Percentiles rank a stretch among this genome's conserved stretches.
phyloP scores from a whole-genome alignment of 371 early-diverging fungal species.

The Capillidium rhysosporum region DNA sequence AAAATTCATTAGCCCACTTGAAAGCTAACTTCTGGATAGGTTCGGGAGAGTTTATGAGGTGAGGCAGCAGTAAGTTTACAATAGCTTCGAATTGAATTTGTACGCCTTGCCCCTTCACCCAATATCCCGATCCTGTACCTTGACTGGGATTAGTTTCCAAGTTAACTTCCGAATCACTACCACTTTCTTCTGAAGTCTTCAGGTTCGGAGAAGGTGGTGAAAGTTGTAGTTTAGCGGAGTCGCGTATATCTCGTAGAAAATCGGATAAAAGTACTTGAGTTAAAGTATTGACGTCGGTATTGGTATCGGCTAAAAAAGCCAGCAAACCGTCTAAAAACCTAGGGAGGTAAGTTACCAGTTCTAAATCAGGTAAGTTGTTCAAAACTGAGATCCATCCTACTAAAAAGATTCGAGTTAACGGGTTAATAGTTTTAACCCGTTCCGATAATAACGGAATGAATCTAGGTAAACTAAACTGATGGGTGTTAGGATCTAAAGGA shows the following conservation, averaged over 20 bases:
- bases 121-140: slow-evolving; percentile 29
- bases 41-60: slow-evolving; percentile 49
- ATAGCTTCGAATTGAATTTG: slow-evolving; percentile 55
- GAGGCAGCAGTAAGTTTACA: slow-evolving; percentile 57
- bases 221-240: slow-evolving; percentile 41
- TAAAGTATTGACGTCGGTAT: slow-evolving; percentile 57
- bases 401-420: slow-evolving; percentile 69
- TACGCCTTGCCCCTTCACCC: slow-evolving; percentile 52
- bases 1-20: slow-evolving; percentile 71
- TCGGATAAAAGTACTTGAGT: slow-evolving; percentile 44
- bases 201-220: slow-evolving; percentile 15
- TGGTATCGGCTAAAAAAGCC: slow-evolving; percentile 61
- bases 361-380: slow-evolving; percentile 75
- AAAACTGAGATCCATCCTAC: slow-evolving; percentile 80
- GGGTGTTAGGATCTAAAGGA: slow-evolving; percentile 15
- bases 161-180: neutral
- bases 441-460: slow-evolving; percentile 79
- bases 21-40: slow-evolving; percentile 73
- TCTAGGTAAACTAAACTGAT: slow-evolving; percentile 56
- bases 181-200: slow-evolving; percentile 7
- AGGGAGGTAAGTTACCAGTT: slow-evolving; percentile 65
- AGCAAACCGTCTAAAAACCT: slow-evolving; percentile 76
- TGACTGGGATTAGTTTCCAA: slow-evolving; percentile 11
- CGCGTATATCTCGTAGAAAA: slow-evolving; percentile 58
- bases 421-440: slow-evolving; percentile 66